A percentile compares a stretch with the other conserved stretches of the same genome.
Evolutionary conservation across 352 stramenopile species (phyloP).

Genomic region (Phytophthora citricola): DNA sequence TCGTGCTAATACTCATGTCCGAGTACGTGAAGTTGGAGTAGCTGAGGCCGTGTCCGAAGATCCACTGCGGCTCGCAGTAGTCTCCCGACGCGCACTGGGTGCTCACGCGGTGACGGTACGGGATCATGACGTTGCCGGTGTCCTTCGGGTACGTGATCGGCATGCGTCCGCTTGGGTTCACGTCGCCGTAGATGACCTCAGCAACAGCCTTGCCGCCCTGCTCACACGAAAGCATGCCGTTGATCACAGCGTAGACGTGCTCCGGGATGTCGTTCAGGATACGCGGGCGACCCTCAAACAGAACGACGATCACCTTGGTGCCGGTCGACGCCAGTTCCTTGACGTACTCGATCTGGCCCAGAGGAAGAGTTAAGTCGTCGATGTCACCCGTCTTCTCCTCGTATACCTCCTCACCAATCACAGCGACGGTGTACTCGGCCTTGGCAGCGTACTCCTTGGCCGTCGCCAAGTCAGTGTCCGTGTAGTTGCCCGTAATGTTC

Average conservation of each 20-base stretch:
- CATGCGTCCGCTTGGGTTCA: neutral
- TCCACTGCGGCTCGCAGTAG: slow-evolving; percentile 67
- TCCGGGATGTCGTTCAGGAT: slow-evolving; percentile 56
- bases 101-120: slow-evolving; percentile 25
- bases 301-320: slow-evolving; percentile 74
- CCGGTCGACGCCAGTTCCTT: slow-evolving; percentile 56
- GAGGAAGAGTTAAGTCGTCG: slow-evolving; percentile 44
- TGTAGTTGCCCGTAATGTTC: slow-evolving; percentile 52
- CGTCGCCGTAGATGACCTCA: slow-evolving; percentile 63
- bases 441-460: slow-evolving; percentile 31
- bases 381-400: slow-evolving; percentile 84
- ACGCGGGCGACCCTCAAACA: slow-evolving; percentile 78
- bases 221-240: slow-evolving; percentile 75
- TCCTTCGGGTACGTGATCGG: slow-evolving; percentile 77
- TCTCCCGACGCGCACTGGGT: slow-evolving; percentile 42
- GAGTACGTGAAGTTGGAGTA: slow-evolving; percentile 71
- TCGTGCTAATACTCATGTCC: slow-evolving; percentile 42
- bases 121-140: slow-evolving; percentile 35
- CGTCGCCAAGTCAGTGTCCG: slow-evolving; percentile 21
- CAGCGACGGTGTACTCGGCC: slow-evolving; percentile 38
- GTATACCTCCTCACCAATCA: slow-evolving; percentile 40
- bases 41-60: slow-evolving; percentile 63
- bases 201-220: slow-evolving; percentile 75
- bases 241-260: slow-evolving; percentile 69
- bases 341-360: slow-evolving; percentile 75